A percentile compares a stretch with the other conserved stretches of the same genome.
phyloP scores from a whole-genome alignment of 1,284 basidiomycete species.

The Cutaneotrichosporon spelunceum region DNA sequence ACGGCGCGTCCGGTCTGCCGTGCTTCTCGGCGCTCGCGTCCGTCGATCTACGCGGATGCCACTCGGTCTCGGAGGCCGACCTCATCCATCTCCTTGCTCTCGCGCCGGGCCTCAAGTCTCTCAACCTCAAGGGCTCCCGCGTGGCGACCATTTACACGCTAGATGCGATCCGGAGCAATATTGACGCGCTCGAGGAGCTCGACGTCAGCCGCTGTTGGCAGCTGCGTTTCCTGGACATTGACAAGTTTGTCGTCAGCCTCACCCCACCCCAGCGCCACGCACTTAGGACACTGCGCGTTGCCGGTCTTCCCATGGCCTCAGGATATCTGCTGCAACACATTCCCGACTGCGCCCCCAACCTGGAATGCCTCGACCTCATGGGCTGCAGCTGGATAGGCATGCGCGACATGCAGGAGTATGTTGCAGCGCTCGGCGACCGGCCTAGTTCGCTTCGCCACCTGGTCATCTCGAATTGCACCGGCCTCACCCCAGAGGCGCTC shows the following conservation, averaged over 20 bases:
- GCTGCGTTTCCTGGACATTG: slow-evolving; percentile 63
- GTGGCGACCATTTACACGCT: slow-evolving; percentile 7
- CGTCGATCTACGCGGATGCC: slow-evolving; percentile 74
- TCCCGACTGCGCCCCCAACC: slow-evolving; percentile 63
- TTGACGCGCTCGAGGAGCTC: slow-evolving; percentile 61
- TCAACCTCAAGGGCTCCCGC: slow-evolving; percentile 66
- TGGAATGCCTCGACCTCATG: slow-evolving; percentile 79
- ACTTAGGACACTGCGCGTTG: slow-evolving; percentile 56
- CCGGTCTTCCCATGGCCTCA: slow-evolving; percentile 60
- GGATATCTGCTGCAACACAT: slow-evolving; percentile 59
- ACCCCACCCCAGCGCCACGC: slow-evolving; percentile 17
- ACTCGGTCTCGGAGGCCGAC: slow-evolving; percentile 61
- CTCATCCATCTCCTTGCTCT: slow-evolving; percentile 68
- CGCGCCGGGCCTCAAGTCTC: slow-evolving; percentile 60
- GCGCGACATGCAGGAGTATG: slow-evolving; percentile 47
- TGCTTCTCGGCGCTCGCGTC: slow-evolving; percentile 35
- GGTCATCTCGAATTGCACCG: slow-evolving; percentile 67
- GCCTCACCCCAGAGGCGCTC: slow-evolving; percentile 71
- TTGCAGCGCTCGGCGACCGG: slow-evolving; percentile 42
- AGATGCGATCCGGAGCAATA: slow-evolving; percentile 49
- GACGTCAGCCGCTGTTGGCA: slow-evolving; percentile 71
- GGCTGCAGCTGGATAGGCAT: slow-evolving; percentile 53
- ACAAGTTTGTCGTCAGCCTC: slow-evolving; percentile 45
- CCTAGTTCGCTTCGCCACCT: slow-evolving; percentile 66
- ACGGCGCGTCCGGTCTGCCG: not conserved